Percentiles rank a stretch among this genome's conserved stretches.
These are phyloP conservation scores for Trichoderma sp. DNA, from an alignment of 2,329 filamentous ascomycete species.

Conservation along the genomic window DNA sequence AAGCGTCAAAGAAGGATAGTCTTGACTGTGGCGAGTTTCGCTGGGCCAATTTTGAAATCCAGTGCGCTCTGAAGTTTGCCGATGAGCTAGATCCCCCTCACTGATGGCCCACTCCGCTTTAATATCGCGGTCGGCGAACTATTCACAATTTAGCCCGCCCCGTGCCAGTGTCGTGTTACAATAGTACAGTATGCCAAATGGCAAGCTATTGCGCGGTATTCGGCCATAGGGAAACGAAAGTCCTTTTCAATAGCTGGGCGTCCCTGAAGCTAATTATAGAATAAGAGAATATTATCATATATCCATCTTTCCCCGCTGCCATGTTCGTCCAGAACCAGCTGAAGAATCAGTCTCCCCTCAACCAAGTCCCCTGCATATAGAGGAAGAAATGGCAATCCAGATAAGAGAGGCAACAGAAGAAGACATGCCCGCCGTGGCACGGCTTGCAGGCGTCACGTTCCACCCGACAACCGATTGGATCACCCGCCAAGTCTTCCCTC, in stretches of 20 bases:
- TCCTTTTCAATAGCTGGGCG: not conserved
- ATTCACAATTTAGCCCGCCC: not conserved
- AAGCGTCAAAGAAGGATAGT: not conserved
- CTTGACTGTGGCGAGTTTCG: not conserved
- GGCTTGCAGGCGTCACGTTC: conserved; percentile 24
- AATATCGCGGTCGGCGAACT: not conserved
- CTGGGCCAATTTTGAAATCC: not conserved
- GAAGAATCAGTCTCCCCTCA: not conserved
- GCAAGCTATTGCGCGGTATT: not conserved
- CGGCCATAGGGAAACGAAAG: not conserved
- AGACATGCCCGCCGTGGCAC: conserved; percentile 26
- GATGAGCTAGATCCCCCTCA: not conserved
- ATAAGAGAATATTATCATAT: not conserved
- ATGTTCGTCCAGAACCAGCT: not conserved
- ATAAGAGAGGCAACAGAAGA: conserved; percentile 25
- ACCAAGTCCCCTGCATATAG: not conserved
- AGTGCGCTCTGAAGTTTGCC: not conserved
- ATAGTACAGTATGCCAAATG: not conserved
- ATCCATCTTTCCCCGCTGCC: not conserved
- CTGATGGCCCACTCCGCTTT: conserved; percentile 3
- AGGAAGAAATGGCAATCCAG: conserved; percentile 23
- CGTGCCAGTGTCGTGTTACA: not conserved
- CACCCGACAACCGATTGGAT: conserved; percentile 28
- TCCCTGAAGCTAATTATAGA: not conserved
- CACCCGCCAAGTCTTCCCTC: conserved; percentile 25